phyloP scores from a whole-genome alignment of 2,329 filamentous ascomycete species.

The Ophiostoma triangulosporum region DNA sequence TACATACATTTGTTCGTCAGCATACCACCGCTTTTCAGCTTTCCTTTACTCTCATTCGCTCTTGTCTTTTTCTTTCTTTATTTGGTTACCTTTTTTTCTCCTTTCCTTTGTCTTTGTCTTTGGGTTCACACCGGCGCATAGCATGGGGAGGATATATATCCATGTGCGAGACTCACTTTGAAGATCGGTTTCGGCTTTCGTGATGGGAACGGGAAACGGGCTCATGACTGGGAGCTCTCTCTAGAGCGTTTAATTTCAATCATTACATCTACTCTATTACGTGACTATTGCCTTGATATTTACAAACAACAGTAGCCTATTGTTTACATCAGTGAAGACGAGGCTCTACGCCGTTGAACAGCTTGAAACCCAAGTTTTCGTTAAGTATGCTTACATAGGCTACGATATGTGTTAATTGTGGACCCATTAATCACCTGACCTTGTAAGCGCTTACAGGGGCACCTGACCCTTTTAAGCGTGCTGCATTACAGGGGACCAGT shows the following conservation, averaged over 20 bases:
- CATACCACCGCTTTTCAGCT: background rate
- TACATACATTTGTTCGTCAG: background rate
- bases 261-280: background rate
- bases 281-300: background rate
- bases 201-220: slow-evolving; percentile 7
- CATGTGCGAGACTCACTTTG: slow-evolving; percentile 2
- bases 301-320: background rate
- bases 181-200: slow-evolving; percentile 1
- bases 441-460: background rate
- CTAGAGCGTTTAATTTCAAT: slow-evolving; percentile 4
- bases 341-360: background rate
- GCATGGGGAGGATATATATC: slow-evolving; percentile 12
- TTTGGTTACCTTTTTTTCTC: slow-evolving; percentile 3
- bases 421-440: no score
- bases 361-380: background rate
- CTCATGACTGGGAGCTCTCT: background rate
- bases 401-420: no score
- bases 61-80: background rate
- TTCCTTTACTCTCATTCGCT: background rate
- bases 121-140: slow-evolving; percentile 10
- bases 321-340: background rate
- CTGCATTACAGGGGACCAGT: background rate
- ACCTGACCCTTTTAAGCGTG: background rate
- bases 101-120: slow-evolving; percentile 5
- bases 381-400: no score